Evolutionary conservation across 1,284 basidiomycete genomes (phyloP).

Genomic region (Violaceomyces palustris): DNA sequence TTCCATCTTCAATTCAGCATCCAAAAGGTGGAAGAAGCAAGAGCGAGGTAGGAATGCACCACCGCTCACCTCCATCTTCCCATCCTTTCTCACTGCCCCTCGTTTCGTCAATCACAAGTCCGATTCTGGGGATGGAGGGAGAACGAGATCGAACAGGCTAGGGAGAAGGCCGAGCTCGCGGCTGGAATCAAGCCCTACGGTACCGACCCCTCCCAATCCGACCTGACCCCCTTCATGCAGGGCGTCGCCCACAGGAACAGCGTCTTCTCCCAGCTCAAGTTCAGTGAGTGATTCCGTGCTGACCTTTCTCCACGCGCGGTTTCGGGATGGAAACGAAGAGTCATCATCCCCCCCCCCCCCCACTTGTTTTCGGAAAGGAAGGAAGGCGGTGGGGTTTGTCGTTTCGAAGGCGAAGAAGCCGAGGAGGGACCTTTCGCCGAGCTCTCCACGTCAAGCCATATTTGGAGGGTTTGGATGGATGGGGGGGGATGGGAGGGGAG

Average conservation of each 20-base stretch:
- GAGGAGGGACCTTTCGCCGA: background rate
- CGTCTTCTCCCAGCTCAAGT: conserved; percentile 68
- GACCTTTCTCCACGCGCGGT: no score
- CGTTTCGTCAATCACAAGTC: conserved; percentile 57
- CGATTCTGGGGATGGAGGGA: conserved; percentile 97
- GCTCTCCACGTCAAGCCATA: background rate
- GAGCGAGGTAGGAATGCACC: no score
- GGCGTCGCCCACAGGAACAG: conserved; percentile 84
- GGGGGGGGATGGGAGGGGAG: no score
- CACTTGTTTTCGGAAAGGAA: background rate
- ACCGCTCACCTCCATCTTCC: background rate
- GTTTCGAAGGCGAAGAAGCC: background rate
- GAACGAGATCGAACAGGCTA: conserved; percentile 60
- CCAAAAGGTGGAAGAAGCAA: no score
- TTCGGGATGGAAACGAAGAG: no score
- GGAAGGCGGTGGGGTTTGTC: background rate
- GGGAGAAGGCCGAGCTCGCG: conserved; percentile 24
- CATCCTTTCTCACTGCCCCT: background rate
- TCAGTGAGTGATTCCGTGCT: conserved; percentile 33
- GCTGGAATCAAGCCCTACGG: conserved; percentile 30
- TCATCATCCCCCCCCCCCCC: no score
- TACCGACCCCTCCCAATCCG: conserved; percentile 58
- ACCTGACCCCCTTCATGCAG: conserved; percentile 81
- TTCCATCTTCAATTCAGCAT: background rate
- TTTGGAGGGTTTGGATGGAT: no score